Evolutionary conservation across 129 eudicot species (phyloP).

Genomic region (Sambucus nigra): DNA sequence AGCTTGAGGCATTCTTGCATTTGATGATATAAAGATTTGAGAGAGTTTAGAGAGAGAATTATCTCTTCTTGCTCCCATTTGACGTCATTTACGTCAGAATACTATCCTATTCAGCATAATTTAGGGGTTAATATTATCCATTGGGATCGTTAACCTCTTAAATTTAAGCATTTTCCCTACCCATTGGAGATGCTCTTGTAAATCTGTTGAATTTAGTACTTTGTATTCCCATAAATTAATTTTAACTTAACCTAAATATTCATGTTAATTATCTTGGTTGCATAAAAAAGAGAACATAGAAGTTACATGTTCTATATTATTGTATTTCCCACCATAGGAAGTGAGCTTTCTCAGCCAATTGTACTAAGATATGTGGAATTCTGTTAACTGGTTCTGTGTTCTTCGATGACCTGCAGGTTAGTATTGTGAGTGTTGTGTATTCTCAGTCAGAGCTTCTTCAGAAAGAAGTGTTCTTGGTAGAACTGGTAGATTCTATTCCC

Average conservation of each 20-base stretch:
- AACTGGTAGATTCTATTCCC: conserved; percentile 83
- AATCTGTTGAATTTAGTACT: not conserved
- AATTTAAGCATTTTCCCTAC: too few species aligned
- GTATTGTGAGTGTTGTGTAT: conserved; percentile 87
- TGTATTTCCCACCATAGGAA: not conserved
- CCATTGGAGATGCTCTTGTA: not conserved
- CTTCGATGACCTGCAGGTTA: conserved; percentile 56
- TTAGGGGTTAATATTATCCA: too few species aligned
- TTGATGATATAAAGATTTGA: too few species aligned
- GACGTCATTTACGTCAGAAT: too few species aligned
- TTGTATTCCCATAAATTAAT: not conserved
- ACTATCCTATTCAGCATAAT: too few species aligned
- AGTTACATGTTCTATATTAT: not conserved
- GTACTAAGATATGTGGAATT: not conserved
- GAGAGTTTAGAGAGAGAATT: too few species aligned
- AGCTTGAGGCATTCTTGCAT: too few species aligned
- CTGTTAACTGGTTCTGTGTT: conserved; percentile 2
- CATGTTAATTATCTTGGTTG: not conserved
- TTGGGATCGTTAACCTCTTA: too few species aligned
- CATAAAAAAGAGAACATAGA: not conserved
- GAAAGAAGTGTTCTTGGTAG: conserved; percentile 97
- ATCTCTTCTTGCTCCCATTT: too few species aligned
- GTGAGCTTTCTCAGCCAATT: not conserved
- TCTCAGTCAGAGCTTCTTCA: conserved; percentile 94
- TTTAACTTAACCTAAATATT: not conserved